Evolutionary conservation across 306 rosid genomes (phyloP).

Genomic region (Geum urbanum): DNA sequence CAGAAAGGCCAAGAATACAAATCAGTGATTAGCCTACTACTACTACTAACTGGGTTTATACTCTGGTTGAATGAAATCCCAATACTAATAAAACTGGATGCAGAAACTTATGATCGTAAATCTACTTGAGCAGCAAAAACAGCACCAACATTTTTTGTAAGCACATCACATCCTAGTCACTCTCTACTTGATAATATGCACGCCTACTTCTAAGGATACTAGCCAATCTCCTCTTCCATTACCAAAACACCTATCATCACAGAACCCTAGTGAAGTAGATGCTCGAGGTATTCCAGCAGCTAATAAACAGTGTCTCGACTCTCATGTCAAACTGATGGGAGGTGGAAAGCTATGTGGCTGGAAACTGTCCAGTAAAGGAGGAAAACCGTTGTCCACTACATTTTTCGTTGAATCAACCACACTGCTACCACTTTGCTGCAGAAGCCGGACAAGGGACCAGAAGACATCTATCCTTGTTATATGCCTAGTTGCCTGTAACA

Average conservation of each 20-base stretch:
- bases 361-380: constrained; percentile 27
- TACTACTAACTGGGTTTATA: constrained; percentile 11
- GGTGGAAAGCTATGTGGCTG: constrained; percentile 31
- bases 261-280: not conserved
- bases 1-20: constrained; percentile 16
- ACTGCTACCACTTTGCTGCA: constrained; percentile 39
- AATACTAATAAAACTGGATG: not conserved
- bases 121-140: constrained; percentile 12
- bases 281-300: constrained; percentile 23
- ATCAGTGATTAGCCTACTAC: constrained; percentile 28
- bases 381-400: constrained; percentile 27
- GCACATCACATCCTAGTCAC: constrained; percentile 12
- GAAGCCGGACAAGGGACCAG: constrained; percentile 65
- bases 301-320: constrained; percentile 13
- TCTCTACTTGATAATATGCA: constrained; percentile 21
- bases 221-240: constrained; percentile 2
- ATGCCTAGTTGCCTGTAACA: constrained; percentile 49
- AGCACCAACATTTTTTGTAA: constrained; percentile 17
- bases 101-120: not conserved
- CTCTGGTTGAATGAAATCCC: constrained; percentile 15
- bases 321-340: constrained; percentile 38
- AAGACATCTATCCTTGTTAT: constrained; percentile 69
- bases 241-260: constrained; percentile 29
- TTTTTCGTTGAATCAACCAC: constrained; percentile 38
- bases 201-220: constrained; percentile 6